Conservation (phyloP, 805 yeast species). For the Lipomyces spencermartinsiae region DNA sequence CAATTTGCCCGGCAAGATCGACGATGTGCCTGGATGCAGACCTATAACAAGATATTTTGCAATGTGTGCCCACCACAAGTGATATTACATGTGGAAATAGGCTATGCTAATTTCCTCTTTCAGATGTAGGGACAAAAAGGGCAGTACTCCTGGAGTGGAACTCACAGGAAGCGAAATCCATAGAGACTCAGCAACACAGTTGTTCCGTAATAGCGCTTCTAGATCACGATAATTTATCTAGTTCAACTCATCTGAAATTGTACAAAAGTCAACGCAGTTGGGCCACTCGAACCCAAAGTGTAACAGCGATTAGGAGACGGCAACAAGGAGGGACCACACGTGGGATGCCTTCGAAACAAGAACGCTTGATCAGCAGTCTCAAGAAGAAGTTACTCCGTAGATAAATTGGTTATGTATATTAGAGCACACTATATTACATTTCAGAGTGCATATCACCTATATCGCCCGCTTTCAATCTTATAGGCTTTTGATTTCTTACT, state of each 20-base stretch:
- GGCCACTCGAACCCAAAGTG: too few species aligned
- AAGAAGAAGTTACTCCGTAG: too few species aligned
- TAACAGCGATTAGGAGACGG: too few species aligned
- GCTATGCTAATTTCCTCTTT: background rate
- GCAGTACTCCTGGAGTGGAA: background rate
- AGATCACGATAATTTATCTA: background rate
- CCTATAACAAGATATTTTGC: conserved; percentile 26
- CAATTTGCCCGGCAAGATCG: conserved; percentile 18
- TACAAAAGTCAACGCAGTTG: background rate
- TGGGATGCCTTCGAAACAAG: too few species aligned
- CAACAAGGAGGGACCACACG: too few species aligned
- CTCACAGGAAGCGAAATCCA: background rate
- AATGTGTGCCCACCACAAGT: conserved; percentile 6
- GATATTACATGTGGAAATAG: background rate
- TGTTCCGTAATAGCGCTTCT: background rate
- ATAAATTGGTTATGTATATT: background rate
- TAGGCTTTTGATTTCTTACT: conserved; percentile 29
- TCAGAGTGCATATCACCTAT: background rate
- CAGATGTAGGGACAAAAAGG: conserved; percentile 15
- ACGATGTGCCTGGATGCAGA: conserved; percentile 15
- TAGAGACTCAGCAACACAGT: background rate
- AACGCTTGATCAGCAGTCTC: too few species aligned
- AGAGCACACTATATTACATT: conserved; percentile 2
- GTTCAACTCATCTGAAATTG: background rate
- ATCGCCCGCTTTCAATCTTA: background rate